phyloP scores from a whole-genome alignment of 179 eudicot genomes.

The Silene vulgaris region DNA sequence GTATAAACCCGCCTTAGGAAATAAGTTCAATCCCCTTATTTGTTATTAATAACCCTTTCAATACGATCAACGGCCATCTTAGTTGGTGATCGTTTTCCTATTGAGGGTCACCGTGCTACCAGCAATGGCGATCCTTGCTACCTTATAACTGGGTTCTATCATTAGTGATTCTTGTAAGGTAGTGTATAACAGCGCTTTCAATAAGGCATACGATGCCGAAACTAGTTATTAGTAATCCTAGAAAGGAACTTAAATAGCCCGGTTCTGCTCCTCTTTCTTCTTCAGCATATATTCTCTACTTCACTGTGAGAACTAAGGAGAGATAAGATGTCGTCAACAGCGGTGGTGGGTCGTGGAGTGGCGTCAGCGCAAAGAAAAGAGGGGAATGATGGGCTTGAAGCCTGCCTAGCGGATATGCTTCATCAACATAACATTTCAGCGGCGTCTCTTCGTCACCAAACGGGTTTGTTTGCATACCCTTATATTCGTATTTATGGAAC shows the following conservation, averaged over 20 bases:
- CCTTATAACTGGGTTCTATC: neutral
- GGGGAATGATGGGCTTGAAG: constrained; percentile 7
- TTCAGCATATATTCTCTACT: neutral
- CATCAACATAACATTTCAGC: constrained; percentile 15
- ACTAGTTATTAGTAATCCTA: neutral
- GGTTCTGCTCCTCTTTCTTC: neutral
- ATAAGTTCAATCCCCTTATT: neutral
- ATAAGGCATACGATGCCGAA: neutral
- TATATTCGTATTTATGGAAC: neutral
- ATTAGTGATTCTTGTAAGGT: neutral
- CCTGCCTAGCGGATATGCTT: constrained; percentile 11
- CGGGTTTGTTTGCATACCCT: constrained; percentile 7
- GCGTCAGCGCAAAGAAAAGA: constrained; percentile 6
- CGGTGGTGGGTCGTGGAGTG: neutral
- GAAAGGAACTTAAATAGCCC: neutral
- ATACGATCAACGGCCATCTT: neutral
- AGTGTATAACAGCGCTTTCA: no score
- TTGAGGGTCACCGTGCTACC: neutral
- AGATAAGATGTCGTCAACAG: constrained; percentile 1
- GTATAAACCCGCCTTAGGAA: neutral
- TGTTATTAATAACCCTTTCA: neutral
- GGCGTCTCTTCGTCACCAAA: constrained; percentile 15
- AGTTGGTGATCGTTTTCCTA: neutral
- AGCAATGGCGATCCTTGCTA: neutral
- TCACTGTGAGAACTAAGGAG: neutral